Base-by-base conservation (phyloP, 2,329 filamentous ascomycete genomes). In the Diaporthe velutina region DNA sequence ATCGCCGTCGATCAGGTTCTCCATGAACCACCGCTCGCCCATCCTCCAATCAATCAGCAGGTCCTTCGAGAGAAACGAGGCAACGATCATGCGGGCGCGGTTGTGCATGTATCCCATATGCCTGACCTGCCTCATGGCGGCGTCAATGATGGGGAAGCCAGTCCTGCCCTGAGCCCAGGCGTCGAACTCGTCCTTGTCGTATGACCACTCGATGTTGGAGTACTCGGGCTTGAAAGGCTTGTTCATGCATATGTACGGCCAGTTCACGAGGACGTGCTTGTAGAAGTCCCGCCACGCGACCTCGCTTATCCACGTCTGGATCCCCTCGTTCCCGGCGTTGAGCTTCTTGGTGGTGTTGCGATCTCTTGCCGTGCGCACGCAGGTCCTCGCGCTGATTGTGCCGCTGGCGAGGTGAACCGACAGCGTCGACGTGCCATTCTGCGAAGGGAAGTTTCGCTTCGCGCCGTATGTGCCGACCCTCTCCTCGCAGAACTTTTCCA, bases 201-300 rank as follows among this genome's bases (percentile, higher is more conserved):
- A 95, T 70, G 95, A 94, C 95, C 95, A 98, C 67, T 90, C 84
- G 64, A 98, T 93, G 78, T 96, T 93, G 58, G 93, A 92, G 83
- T 95, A 97, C 79, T 96, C 94, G 48, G 93, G 93, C 80, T 98
- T 98, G 87, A 88, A 90, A 0, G 89, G 88, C 71, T 90, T 91
- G 82, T 90, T 90, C 89, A 91, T 90, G 77, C 92, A 95, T 9
- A 95, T 87, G 79, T 95, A 96, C 0, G 96, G 96, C 94, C 95
- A 98, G 75, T 96, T 86, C 0, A 92, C 94, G 7, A 98, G 84
- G 4, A 98, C 94, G 81, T 97, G 94, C 79, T 93, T 95, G 84
- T 97, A 97, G 80, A 97, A 97, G 79, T 97, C 95, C 19, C 95
- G 88, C 95, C 95, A 97, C 0, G 94, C 95, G 4, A 97, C 88